phyloP scores from a whole-genome alignment of 2,329 filamentous ascomycete genomes.

The Talaromyces pinophilus region DNA sequence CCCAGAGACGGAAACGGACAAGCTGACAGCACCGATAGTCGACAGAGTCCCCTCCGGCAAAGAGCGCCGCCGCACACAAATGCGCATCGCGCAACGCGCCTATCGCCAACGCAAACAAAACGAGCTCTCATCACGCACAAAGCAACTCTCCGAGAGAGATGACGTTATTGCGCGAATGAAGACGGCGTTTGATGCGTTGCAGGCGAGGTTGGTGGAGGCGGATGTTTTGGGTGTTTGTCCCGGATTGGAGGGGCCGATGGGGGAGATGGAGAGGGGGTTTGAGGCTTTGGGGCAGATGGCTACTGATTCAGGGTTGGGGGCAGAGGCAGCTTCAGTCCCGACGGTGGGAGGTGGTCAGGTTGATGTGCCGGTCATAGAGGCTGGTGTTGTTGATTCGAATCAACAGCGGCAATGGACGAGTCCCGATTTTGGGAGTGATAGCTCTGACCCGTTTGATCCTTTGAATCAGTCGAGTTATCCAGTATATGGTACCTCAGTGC shows the following conservation, averaged over 20 bases:
- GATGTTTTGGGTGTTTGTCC: constrained; percentile 9
- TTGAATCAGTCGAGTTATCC: not conserved
- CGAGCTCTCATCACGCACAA: constrained; percentile 22
- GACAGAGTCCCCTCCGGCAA: constrained; percentile 16
- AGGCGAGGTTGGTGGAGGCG: not conserved
- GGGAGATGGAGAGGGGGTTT: constrained; percentile 9
- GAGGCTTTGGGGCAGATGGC: constrained; percentile 11
- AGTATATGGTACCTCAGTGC: not conserved
- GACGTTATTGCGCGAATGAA: constrained; percentile 9
- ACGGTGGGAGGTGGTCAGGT: not conserved
- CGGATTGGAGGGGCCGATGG: constrained; percentile 4
- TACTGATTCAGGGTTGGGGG: not conserved
- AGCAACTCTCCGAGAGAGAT: constrained; percentile 16
- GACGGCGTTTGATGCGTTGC: constrained; percentile 11
- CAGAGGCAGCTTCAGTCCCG: not conserved
- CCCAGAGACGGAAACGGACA: not conserved
- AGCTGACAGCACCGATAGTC: not conserved
- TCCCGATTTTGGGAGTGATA: not conserved
- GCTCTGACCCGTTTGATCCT: not conserved
- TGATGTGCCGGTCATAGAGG: not conserved
- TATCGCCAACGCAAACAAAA: constrained; percentile 30
- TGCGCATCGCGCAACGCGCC: constrained; percentile 29
- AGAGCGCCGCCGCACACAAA: constrained; percentile 23
- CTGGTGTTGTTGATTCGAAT: not conserved
- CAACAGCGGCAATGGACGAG: constrained; percentile 5